Evolutionary conservation across 306 rosid species (phyloP).

Genomic region (Gleditsia sinensis): DNA sequence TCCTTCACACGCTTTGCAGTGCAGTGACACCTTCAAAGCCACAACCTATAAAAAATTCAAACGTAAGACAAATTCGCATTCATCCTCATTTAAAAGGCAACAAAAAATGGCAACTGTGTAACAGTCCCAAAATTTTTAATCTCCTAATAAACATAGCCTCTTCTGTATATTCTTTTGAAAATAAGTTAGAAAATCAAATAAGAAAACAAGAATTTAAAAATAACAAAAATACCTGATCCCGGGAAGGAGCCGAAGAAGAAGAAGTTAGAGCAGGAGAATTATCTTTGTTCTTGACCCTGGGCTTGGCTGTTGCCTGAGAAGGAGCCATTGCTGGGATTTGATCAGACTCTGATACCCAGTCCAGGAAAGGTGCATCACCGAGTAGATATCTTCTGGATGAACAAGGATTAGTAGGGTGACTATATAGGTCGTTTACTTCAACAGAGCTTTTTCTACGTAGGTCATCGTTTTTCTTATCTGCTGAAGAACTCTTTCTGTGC

Average conservation of each 20-base stretch:
- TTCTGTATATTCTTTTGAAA: not conserved
- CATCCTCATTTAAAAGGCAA: not conserved
- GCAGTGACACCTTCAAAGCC: constrained; percentile 75
- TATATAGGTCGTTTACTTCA: constrained; percentile 40
- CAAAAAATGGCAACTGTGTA: not conserved
- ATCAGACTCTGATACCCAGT: constrained; percentile 54
- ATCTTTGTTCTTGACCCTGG: constrained; percentile 23
- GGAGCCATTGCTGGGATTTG: constrained; percentile 31
- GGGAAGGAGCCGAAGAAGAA: constrained; percentile 46
- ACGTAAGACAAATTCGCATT: not conserved
- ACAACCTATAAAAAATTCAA: constrained; percentile 55
- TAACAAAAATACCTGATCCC: constrained; percentile 62
- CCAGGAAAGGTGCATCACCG: constrained; percentile 47
- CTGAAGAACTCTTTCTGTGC: constrained; percentile 52
- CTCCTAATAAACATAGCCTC: too few species aligned
- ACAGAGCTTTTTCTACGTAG: constrained; percentile 53
- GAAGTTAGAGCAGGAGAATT: constrained; percentile 38
- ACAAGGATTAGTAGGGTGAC: constrained; percentile 26
- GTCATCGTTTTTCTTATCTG: constrained; percentile 36
- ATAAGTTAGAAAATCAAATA: not conserved
- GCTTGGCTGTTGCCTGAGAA: constrained; percentile 28
- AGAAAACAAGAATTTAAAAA: not conserved
- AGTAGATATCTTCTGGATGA: constrained; percentile 55
- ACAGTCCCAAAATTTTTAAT: too few species aligned
- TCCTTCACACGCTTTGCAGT: constrained; percentile 91